These are phyloP conservation scores for Colletotrichum filicis DNA, from an alignment of 2,329 filamentous ascomycete species.

Conservation along the genomic window DNA sequence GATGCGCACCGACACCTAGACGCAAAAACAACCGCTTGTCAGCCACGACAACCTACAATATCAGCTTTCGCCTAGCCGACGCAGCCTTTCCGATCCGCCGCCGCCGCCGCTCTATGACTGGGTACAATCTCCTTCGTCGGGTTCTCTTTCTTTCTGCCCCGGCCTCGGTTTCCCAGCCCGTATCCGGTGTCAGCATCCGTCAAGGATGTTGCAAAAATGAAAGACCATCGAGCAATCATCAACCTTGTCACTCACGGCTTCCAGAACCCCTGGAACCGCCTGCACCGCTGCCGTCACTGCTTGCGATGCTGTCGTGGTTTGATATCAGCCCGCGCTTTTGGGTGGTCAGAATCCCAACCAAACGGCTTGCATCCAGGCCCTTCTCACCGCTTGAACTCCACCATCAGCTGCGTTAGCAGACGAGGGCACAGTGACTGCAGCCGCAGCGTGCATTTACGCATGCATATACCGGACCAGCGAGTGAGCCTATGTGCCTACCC, in stretches of 20 bases:
- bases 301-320: slow-evolving; percentile 14
- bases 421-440: slow-evolving; percentile 30
- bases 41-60: slow-evolving; percentile 17
- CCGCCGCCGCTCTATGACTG: background rate
- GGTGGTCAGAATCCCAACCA: slow-evolving; percentile 31
- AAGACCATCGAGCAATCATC: background rate
- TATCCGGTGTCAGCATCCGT: slow-evolving; percentile 13
- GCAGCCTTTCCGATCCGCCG: slow-evolving; percentile 12
- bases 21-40: slow-evolving; percentile 12
- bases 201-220: background rate
- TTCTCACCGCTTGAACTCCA: slow-evolving; percentile 32
- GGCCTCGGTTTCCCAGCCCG: background rate
- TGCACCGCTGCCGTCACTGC: slow-evolving; percentile 4
- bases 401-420: slow-evolving; percentile 26
- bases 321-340: slow-evolving; percentile 17
- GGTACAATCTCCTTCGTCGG: background rate
- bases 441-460: slow-evolving; percentile 31
- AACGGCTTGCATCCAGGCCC: slow-evolving; percentile 33
- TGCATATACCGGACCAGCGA: slow-evolving; percentile 16
- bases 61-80: slow-evolving; percentile 19
- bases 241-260: background rate
- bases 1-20: slow-evolving; percentile 1
- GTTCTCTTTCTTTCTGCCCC: background rate
- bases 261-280: slow-evolving; percentile 12
- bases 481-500: background rate